phyloP scores from a whole-genome alignment of 2,329 filamentous ascomycete species.

The Exophiala calicioides region DNA sequence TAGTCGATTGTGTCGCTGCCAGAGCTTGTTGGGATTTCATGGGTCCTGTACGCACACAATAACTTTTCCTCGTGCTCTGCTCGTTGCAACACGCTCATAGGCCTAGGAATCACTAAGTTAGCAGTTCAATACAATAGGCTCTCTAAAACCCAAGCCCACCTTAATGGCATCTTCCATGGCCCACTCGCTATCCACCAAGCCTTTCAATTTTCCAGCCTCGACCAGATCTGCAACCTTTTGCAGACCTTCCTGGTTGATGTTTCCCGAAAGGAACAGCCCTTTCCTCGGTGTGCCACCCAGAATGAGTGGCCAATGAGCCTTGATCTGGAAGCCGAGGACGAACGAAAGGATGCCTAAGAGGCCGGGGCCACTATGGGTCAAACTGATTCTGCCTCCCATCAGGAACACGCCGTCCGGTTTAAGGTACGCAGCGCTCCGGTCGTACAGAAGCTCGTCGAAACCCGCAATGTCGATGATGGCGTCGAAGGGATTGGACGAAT shows the following conservation, averaged over 20 bases:
- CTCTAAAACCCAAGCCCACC: constrained; percentile 7
- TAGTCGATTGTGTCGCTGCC: too few species aligned
- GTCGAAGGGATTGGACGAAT: constrained; percentile 4
- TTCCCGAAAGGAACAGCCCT: constrained; percentile 13
- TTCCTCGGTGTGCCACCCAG: constrained; percentile 15
- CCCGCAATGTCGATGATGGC: constrained; percentile 12
- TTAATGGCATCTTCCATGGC: constrained; percentile 38
- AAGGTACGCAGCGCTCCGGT: constrained; percentile 1
- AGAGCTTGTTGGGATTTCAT: too few species aligned
- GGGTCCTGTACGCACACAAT: constrained; percentile 14
- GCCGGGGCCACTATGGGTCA: constrained; percentile 1
- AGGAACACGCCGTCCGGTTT: constrained; percentile 1
- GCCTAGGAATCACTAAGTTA: constrained; percentile 33
- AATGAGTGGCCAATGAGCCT: constrained; percentile 3
- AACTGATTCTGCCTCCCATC: background rate
- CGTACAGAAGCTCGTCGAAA: background rate
- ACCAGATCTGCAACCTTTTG: constrained; percentile 39
- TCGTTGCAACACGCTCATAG: constrained; percentile 32
- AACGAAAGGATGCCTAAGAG: constrained; percentile 4
- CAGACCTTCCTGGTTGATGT: constrained; percentile 35
- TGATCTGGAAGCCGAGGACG: background rate
- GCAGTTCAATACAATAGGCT: background rate
- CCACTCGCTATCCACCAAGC: constrained; percentile 43
- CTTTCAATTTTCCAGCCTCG: constrained; percentile 38
- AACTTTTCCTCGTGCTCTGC: constrained; percentile 15